These are phyloP conservation scores for Trametopsis cervina DNA, from an alignment of 768 basidiomycete genomes.

Conservation along the genomic window DNA sequence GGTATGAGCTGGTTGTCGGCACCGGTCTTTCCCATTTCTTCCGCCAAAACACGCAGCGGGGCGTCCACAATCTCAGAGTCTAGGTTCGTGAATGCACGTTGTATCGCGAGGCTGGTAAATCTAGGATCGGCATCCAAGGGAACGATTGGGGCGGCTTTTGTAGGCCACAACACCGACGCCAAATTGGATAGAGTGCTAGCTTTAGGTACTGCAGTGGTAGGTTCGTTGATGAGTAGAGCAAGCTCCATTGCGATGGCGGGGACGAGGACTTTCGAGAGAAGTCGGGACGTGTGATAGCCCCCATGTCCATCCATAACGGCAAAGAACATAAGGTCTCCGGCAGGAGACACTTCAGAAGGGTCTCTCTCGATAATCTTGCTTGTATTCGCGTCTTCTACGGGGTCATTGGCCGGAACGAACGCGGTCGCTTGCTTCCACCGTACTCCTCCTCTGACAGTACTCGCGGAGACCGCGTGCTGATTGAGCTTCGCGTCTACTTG, in stretches of 20 bases:
- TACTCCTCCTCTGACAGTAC: conserved; percentile 43
- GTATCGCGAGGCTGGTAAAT: conserved; percentile 58
- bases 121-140: conserved; percentile 40
- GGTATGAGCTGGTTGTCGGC: conserved; percentile 46
- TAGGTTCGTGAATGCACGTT: conserved; percentile 72
- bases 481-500: conserved; percentile 51
- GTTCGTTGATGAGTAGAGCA: conserved; percentile 39
- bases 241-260: conserved; percentile 79
- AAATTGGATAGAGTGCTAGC: conserved; percentile 28
- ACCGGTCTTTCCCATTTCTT: conserved; percentile 42
- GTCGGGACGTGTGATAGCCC: conserved; percentile 75
- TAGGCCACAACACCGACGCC: conserved; percentile 33
- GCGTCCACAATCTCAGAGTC: conserved; percentile 79
- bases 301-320: conserved; percentile 89
- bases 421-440: conserved; percentile 78
- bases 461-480: conserved; percentile 42
- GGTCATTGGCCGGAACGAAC: conserved; percentile 76
- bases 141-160: conserved; percentile 14
- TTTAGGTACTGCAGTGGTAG: conserved; percentile 23
- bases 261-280: conserved; percentile 80
- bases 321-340: conserved; percentile 78
- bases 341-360: conserved; percentile 45
- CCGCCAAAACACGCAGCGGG: conserved; percentile 66
- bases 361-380: conserved; percentile 62
- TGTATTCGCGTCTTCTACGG: conserved; percentile 86